Conservation (phyloP, 139 green algal genomes). For the Dunaliella sp. region DNA sequence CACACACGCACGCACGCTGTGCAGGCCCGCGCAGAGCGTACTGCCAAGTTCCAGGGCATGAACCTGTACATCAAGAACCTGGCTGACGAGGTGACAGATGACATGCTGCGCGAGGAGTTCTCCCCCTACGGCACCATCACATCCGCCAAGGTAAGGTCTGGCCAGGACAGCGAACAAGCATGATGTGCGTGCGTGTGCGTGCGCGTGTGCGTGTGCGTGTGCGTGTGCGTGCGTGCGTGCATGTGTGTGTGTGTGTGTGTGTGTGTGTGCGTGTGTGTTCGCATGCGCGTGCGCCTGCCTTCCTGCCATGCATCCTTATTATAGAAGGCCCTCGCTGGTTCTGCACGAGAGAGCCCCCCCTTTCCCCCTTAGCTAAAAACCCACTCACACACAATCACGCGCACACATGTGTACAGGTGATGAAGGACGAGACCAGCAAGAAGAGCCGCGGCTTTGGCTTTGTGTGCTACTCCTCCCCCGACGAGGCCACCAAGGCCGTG, state of each 20-base stretch:
- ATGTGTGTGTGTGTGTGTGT: too few relatives aligned
- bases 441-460: slow-evolving; percentile 83
- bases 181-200: background rate
- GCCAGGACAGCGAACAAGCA: background rate
- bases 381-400: background rate
- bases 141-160: slow-evolving; percentile 65
- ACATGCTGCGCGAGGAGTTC: slow-evolving; percentile 50
- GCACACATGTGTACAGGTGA: slow-evolving; percentile 56
- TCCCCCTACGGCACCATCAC: slow-evolving; percentile 79
- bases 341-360: too few relatives aligned
- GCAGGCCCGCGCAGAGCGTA: slow-evolving; percentile 58
- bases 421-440: slow-evolving; percentile 75
- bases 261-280: too few relatives aligned
- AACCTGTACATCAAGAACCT: slow-evolving; percentile 97
- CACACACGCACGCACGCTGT: background rate
- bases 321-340: too few relatives aligned
- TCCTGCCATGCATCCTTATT: background rate
- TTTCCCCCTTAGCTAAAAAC: too few relatives aligned
- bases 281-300: background rate
- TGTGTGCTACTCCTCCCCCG: slow-evolving; percentile 84
- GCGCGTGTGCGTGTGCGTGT: too few relatives aligned
- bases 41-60: slow-evolving; percentile 80
- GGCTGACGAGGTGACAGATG: slow-evolving; percentile 75
- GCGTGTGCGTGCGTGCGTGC: too few relatives aligned
- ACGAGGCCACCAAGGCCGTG: slow-evolving; percentile 83